phyloP scores from a whole-genome alignment of 1,139 yeast genomes.

The Yamadazyma songkhlaensis region DNA sequence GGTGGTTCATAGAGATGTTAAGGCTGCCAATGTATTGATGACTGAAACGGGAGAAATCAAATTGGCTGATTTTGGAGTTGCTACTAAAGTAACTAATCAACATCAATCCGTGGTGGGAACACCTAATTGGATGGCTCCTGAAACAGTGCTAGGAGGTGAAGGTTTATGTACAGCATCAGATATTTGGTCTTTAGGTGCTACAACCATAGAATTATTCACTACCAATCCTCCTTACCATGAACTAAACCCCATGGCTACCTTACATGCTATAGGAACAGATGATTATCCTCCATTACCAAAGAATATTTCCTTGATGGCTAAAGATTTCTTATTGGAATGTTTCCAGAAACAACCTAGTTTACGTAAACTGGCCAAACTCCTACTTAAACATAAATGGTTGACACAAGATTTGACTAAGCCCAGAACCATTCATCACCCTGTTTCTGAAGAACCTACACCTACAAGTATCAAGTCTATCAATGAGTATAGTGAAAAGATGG shows the following conservation, averaged over 20 bases:
- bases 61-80: slow-evolving; percentile 79
- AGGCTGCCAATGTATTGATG: slow-evolving; percentile 72
- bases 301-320: slow-evolving; percentile 48
- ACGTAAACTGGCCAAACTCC: slow-evolving; percentile 54
- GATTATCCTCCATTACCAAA: slow-evolving; percentile 77
- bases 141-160: slow-evolving; percentile 67
- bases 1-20: slow-evolving; percentile 74
- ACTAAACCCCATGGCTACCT: slow-evolving; percentile 78
- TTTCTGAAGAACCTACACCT: background rate
- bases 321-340: slow-evolving; percentile 70
- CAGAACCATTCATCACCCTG: slow-evolving; percentile 1
- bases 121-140: slow-evolving; percentile 91
- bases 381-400: slow-evolving; percentile 66
- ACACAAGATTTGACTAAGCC: slow-evolving; percentile 3
- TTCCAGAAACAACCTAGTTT: slow-evolving; percentile 72
- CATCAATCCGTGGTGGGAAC: slow-evolving; percentile 58
- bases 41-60: slow-evolving; percentile 61
- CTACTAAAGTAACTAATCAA: slow-evolving; percentile 50
- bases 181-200: slow-evolving; percentile 94
- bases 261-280: slow-evolving; percentile 90
- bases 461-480: slow-evolving; percentile 19
- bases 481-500: slow-evolving; percentile 25
- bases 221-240: slow-evolving; percentile 88
- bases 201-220: slow-evolving; percentile 80
- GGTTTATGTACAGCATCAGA: slow-evolving; percentile 89